A percentile compares a stretch with the other conserved stretches of the same genome.
Evolutionary conservation across 176 grass and related monocot species (phyloP).

Genomic region (Bolboschoenus planiculmis): DNA sequence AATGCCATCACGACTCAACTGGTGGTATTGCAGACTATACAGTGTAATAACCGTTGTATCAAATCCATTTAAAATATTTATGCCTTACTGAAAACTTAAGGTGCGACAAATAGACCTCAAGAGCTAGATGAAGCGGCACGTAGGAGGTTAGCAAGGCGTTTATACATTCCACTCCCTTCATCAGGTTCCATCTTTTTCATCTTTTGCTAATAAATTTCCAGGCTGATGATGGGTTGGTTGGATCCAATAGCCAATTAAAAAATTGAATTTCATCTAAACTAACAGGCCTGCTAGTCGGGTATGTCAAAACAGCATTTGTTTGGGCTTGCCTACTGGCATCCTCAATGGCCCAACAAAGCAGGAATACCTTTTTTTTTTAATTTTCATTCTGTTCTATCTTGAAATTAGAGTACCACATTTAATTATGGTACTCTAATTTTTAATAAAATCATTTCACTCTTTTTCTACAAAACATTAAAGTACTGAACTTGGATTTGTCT

Average conservation of each 20-base stretch:
- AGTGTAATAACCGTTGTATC: background rate
- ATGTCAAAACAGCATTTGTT: background rate
- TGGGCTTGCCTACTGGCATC: background rate
- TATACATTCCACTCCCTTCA: conserved; percentile 96
- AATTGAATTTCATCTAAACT: background rate
- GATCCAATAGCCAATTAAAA: background rate
- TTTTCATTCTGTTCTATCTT: background rate
- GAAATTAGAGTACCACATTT: background rate
- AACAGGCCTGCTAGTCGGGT: background rate
- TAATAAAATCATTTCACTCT: background rate
- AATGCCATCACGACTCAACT: background rate
- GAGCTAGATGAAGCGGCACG: conserved; percentile 98
- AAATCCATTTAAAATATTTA: background rate
- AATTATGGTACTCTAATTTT: background rate
- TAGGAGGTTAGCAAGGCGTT: conserved; percentile 75
- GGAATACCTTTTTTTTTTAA: background rate
- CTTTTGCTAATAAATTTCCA: background rate
- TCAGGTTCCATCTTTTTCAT: conserved; percentile 46
- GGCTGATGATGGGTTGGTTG: background rate
- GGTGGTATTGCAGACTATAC: background rate
- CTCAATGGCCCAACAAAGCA: background rate
- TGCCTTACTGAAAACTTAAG: conserved; percentile 32
- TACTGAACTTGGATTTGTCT: background rate
- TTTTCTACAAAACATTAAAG: background rate
- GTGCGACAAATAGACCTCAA: conserved; percentile 96